phyloP scores from a whole-genome alignment of 2,329 filamentous ascomycete genomes.

The Thelonectria olida region DNA sequence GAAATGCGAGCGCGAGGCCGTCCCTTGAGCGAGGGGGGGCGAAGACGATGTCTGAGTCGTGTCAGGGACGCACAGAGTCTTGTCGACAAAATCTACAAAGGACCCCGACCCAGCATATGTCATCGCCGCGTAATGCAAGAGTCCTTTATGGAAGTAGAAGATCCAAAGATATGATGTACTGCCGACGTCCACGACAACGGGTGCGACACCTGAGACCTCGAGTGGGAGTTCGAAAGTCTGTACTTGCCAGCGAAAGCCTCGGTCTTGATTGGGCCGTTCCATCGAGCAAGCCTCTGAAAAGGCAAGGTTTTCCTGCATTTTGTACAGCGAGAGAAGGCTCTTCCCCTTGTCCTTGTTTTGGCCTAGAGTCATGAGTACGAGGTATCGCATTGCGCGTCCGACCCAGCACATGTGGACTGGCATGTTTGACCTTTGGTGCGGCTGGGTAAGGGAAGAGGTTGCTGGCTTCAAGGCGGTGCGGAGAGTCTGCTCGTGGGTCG shows the following conservation, averaged over 20 bases:
- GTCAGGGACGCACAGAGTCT: not conserved
- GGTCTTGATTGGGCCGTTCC: not conserved
- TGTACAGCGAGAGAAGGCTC: not conserved
- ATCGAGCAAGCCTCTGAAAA: not conserved
- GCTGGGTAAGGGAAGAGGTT: not conserved
- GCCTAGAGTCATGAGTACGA: not conserved
- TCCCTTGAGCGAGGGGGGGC: not conserved
- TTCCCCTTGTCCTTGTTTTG: not conserved
- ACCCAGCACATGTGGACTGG: not conserved
- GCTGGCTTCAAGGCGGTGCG: not conserved
- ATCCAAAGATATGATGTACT: not conserved
- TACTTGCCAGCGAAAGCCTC: slow-evolving; percentile 7
- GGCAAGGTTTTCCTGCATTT: not conserved
- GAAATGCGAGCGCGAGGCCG: not conserved
- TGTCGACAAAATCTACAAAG: slow-evolving; percentile 1
- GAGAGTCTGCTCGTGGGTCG: not conserved
- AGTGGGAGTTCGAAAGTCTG: slow-evolving; percentile 8
- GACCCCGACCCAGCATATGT: slow-evolving; percentile 7
- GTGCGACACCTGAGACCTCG: not conserved
- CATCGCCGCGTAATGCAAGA: not conserved
- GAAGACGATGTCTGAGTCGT: not conserved
- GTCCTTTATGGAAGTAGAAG: slow-evolving; percentile 4
- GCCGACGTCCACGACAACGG: not conserved
- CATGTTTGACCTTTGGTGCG: not conserved
- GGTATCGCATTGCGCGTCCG: not conserved